Percentiles rank a stretch among this genome's conserved stretches.
Conservation (phyloP, 2,329 filamentous ascomycete species). For the Microcera coccophila region DNA sequence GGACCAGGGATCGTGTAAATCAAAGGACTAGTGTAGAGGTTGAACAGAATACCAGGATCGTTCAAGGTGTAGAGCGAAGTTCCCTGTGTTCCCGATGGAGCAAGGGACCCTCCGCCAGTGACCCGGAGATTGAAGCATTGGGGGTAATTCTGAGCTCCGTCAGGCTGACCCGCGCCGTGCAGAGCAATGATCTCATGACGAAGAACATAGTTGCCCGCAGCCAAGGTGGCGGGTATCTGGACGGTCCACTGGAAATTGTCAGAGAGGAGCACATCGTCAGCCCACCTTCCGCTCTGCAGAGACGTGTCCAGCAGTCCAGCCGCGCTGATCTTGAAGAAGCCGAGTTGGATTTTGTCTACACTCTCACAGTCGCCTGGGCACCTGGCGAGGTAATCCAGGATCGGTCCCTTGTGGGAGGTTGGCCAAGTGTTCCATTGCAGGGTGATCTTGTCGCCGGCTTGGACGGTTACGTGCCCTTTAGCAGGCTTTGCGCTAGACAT, state of each 20-base stretch:
- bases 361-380: slow-evolving; percentile 54
- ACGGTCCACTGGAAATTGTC: slow-evolving; percentile 33
- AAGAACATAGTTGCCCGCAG: slow-evolving; percentile 43
- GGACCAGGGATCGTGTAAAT: slow-evolving; percentile 28
- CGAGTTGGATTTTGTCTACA: slow-evolving; percentile 49
- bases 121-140: slow-evolving; percentile 49
- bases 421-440: slow-evolving; percentile 43
- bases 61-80: slow-evolving; percentile 27
- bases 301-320: slow-evolving; percentile 50
- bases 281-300: slow-evolving; percentile 36
- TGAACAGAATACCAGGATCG: slow-evolving; percentile 33
- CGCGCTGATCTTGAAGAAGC: slow-evolving; percentile 62
- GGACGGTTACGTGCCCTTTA: slow-evolving; percentile 34
- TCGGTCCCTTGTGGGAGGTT: slow-evolving; percentile 46
- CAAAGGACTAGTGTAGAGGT: slow-evolving; percentile 27
- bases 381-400: slow-evolving; percentile 61
- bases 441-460: slow-evolving; percentile 38
- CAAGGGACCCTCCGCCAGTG: slow-evolving; percentile 37
- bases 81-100: slow-evolving; percentile 29
- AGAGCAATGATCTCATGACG: slow-evolving; percentile 52
- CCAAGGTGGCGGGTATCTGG: slow-evolving; percentile 32
- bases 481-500: slow-evolving; percentile 36
- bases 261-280: slow-evolving; percentile 39
- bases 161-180: slow-evolving; percentile 39
- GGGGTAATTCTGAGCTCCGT: slow-evolving; percentile 50